A percentile compares a stretch with the other conserved stretches of the same genome.
phyloP scores from a whole-genome alignment of 2,329 filamentous ascomycete species.

The Alternaria sp. region DNA sequence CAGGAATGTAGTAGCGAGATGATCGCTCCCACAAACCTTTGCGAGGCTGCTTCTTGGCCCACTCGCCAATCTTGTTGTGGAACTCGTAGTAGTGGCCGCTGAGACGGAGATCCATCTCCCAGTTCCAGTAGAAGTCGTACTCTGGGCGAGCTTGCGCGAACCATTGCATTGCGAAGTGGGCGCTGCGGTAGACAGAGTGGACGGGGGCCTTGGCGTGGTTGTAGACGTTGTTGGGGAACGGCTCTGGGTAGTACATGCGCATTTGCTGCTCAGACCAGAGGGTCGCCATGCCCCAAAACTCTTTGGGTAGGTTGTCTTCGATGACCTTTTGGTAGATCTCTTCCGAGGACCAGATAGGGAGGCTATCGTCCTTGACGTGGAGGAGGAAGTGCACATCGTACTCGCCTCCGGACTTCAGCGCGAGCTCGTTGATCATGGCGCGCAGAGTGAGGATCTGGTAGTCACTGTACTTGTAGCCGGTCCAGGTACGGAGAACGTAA shows the following conservation, averaged over 20 bases:
- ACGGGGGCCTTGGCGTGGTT: conserved; percentile 70
- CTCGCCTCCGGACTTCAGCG: conserved; percentile 80
- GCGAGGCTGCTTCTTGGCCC: conserved; percentile 71
- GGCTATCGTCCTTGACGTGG: conserved; percentile 77
- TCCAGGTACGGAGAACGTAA: conserved; percentile 83
- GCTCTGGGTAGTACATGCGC: conserved; percentile 84
- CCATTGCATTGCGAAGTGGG: conserved; percentile 59
- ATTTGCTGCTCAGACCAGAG: conserved; percentile 96
- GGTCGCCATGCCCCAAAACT: conserved; percentile 87
- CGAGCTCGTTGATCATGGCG: conserved; percentile 82
- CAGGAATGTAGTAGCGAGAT: conserved; percentile 75
- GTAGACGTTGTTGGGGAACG: conserved; percentile 76
- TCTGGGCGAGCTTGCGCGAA: conserved; percentile 58
- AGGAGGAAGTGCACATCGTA: conserved; percentile 87
- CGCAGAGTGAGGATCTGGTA: conserved; percentile 83
- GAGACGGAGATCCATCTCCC: conserved; percentile 86
- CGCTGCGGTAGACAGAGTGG: conserved; percentile 84
- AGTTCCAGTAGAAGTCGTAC: conserved; percentile 74
- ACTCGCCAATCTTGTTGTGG: conserved; percentile 68
- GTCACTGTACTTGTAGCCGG: conserved; percentile 77
- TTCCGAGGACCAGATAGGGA: conserved; percentile 80
- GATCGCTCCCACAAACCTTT: conserved; percentile 77
- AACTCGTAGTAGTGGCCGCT: conserved; percentile 85
- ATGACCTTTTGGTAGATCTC: conserved; percentile 71
- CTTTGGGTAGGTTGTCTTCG: conserved; percentile 73